These are phyloP conservation scores for Millerozyma acaciae DNA, from an alignment of 805 yeast genomes.

Conservation along the genomic window DNA sequence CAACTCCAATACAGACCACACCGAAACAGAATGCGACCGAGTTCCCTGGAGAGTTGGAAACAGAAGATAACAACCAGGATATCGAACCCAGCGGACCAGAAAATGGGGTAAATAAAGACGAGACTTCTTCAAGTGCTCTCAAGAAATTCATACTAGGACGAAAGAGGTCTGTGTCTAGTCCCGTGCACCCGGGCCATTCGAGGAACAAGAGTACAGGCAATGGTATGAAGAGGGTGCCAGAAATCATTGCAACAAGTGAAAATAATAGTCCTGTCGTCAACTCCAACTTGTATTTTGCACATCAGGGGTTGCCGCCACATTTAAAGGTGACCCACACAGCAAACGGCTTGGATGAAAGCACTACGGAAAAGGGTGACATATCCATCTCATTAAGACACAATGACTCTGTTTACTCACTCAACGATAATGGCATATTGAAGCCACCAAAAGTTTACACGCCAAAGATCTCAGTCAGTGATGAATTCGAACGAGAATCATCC, in stretches of 20 bases:
- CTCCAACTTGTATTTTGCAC: constrained; percentile 51
- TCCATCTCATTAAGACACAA: constrained; percentile 38
- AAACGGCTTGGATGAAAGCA: constrained; percentile 15
- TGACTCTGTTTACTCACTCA: constrained; percentile 29
- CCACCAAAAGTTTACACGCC: constrained; percentile 16
- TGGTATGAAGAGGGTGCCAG: constrained; percentile 8
- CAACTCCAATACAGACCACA: constrained; percentile 4
- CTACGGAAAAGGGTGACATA: constrained; percentile 20
- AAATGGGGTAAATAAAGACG: not conserved
- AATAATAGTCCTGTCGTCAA: constrained; percentile 22
- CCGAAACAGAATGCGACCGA: constrained; percentile 1
- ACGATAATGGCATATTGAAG: constrained; percentile 17
- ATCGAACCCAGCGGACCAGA: not conserved
- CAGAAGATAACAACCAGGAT: not conserved
- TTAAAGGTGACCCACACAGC: constrained; percentile 11
- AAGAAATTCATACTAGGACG: constrained; percentile 14
- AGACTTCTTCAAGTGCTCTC: constrained; percentile 5
- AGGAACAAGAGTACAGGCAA: constrained; percentile 2
- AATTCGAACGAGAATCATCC: no score
- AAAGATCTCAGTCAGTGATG: constrained; percentile 10
- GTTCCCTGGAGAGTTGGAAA: constrained; percentile 1
- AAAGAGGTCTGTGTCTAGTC: constrained; percentile 17
- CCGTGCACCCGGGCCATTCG: constrained; percentile 5
- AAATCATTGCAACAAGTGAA: constrained; percentile 9
- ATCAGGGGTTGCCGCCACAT: constrained; percentile 59